Evolutionary conservation across 2,329 filamentous ascomycete genomes (phyloP).

Genomic region (Sphaerulina musiva): DNA sequence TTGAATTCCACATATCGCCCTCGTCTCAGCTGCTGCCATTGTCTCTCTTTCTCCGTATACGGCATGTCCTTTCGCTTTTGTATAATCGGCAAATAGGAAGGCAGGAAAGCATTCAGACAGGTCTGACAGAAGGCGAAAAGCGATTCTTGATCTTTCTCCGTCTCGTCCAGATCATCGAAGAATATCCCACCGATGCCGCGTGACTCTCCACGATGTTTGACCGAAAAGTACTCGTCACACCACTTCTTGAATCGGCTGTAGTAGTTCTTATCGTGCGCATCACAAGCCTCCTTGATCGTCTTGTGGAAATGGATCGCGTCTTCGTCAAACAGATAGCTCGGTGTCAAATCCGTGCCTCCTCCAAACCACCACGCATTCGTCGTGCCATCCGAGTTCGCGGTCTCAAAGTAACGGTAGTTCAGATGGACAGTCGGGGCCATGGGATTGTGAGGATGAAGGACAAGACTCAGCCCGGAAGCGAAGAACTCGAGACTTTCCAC

Average conservation of each 20-base stretch:
- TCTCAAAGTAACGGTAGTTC: constrained; percentile 99
- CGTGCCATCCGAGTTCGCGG: constrained; percentile 72
- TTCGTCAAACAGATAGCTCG: constrained; percentile 90
- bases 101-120: constrained; percentile 78
- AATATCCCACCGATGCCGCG: constrained; percentile 94
- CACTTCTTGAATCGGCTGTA: constrained; percentile 94
- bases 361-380: constrained; percentile 97
- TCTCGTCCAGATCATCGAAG: constrained; percentile 92
- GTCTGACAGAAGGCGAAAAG: constrained; percentile 85
- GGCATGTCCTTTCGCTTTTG: constrained; percentile 86
- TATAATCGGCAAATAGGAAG: constrained; percentile 84
- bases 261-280: constrained; percentile 85
- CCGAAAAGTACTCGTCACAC: constrained; percentile 96
- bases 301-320: constrained; percentile 96
- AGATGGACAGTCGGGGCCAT: constrained; percentile 97
- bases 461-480: constrained; percentile 84
- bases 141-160: constrained; percentile 78
- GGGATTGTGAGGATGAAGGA: constrained; percentile 88
- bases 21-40: constrained; percentile 90
- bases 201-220: constrained; percentile 81
- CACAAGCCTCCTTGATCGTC: constrained; percentile 85
- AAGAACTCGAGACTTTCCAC: constrained; percentile 90
- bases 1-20: constrained; percentile 99
- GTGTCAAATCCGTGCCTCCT: constrained; percentile 88
- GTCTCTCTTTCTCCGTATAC: constrained; percentile 77